phyloP scores from a whole-genome alignment of 345 rosid genomes.

The Psidium guajava region DNA sequence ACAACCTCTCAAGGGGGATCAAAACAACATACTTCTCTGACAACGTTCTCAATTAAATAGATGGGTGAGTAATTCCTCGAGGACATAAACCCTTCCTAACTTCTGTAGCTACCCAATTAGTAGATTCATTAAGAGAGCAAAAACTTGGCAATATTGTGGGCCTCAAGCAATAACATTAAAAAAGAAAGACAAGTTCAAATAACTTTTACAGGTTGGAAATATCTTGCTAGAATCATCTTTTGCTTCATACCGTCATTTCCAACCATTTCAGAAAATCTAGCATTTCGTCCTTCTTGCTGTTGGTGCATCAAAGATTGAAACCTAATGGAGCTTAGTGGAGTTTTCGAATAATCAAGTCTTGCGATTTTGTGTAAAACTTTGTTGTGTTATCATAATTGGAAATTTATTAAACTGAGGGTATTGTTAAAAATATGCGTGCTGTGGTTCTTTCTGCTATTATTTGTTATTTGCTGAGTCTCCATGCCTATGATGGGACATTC shows the following conservation, averaged over 20 bases:
- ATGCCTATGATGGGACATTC: conserved; percentile 5
- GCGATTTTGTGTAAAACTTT: neutral
- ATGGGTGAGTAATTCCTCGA: neutral
- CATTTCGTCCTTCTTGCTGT: neutral
- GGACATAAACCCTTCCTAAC: neutral
- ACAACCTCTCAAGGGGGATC: neutral
- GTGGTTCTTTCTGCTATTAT: neutral
- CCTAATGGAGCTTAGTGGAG: neutral
- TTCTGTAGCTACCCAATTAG: neutral
- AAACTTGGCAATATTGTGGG: neutral
- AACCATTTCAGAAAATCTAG: neutral
- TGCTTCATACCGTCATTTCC: neutral
- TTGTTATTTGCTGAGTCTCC: neutral
- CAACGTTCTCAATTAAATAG: neutral
- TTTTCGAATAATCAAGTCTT: neutral
- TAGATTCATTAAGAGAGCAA: neutral
- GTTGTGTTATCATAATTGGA: neutral
- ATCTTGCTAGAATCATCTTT: neutral
- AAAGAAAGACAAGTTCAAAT: neutral
- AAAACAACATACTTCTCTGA: neutral
- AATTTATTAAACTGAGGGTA: neutral
- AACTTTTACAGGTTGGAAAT: neutral
- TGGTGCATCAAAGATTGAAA: neutral
- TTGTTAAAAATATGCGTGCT: neutral
- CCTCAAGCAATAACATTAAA: neutral